Percentiles rank a stretch among this genome's conserved stretches.
Evolutionary conservation across 495 filamentous ascomycete genomes (phyloP).

Genomic region (Darksidea phi): DNA sequence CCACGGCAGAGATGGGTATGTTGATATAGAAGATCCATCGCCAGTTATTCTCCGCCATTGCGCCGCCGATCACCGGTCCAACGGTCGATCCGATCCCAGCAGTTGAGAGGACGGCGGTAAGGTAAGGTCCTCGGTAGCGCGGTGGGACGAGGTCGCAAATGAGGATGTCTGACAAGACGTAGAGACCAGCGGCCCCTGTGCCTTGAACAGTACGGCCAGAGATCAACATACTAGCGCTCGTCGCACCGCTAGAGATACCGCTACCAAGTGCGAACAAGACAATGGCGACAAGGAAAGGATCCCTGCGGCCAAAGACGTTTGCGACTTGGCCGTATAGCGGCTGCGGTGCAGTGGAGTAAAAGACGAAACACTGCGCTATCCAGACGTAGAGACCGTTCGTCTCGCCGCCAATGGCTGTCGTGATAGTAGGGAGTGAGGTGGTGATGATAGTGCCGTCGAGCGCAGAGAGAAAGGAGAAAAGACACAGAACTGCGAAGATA

Average conservation of each 20-base stretch:
- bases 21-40: conserved; percentile 37
- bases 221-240: conserved; percentile 18
- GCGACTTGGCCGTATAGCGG: conserved; percentile 26
- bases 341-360: conserved; percentile 34
- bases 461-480: conserved; percentile 43
- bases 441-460: conserved; percentile 48
- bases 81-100: conserved; percentile 38
- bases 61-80: conserved; percentile 46
- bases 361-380: conserved; percentile 47
- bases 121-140: conserved; percentile 42
- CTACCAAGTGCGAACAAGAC: conserved; percentile 21
- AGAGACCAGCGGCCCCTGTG: conserved; percentile 18
- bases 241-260: conserved; percentile 19
- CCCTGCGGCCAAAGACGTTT: conserved; percentile 31
- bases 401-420: conserved; percentile 36
- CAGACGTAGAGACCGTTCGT: conserved; percentile 48
- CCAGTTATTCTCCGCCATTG: conserved; percentile 34
- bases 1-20: conserved; percentile 17
- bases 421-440: conserved; percentile 48
- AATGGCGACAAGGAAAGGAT: conserved; percentile 10
- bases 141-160: conserved; percentile 47
- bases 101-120: conserved; percentile 37
- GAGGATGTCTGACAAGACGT: conserved; percentile 41
- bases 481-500: conserved; percentile 44
- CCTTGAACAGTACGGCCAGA: conserved; percentile 28